A percentile compares a stretch with the other conserved stretches of the same genome.
phyloP scores from a whole-genome alignment of 805 yeast species.

The Teunomyces tritomae region DNA sequence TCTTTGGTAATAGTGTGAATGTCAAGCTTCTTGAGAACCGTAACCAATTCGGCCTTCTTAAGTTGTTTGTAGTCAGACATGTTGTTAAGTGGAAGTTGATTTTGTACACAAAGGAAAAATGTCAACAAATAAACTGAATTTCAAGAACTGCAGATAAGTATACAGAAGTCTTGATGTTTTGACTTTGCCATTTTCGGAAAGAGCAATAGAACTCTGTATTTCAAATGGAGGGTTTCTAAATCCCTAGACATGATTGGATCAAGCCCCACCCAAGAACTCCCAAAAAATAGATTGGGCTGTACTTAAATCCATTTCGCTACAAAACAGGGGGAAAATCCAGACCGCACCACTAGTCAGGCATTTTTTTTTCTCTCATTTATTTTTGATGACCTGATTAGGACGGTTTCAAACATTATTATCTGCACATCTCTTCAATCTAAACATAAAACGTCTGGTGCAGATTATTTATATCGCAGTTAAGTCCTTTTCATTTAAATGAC shows the following conservation, averaged over 20 bases:
- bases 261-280: background rate
- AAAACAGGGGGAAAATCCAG: background rate
- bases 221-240: background rate
- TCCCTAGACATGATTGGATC: background rate
- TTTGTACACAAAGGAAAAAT: constrained; percentile 3
- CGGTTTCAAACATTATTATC: background rate
- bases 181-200: constrained; percentile 3
- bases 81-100: constrained; percentile 2
- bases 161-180: background rate
- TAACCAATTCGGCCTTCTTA: constrained; percentile 41
- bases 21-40: constrained; percentile 34
- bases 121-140: background rate
- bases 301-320: background rate
- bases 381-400: constrained; percentile 3
- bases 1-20: constrained; percentile 35
- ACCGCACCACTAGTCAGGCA: background rate
- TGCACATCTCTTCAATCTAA: background rate
- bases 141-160: background rate
- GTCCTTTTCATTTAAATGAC: background rate
- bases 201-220: background rate
- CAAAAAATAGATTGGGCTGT: background rate
- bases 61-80: constrained; percentile 36
- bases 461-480: background rate
- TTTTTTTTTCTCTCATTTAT: background rate
- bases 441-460: background rate